Evolutionary conservation across 768 basidiomycete genomes (phyloP).

Genomic region (Lactifluus rugatus): DNA sequence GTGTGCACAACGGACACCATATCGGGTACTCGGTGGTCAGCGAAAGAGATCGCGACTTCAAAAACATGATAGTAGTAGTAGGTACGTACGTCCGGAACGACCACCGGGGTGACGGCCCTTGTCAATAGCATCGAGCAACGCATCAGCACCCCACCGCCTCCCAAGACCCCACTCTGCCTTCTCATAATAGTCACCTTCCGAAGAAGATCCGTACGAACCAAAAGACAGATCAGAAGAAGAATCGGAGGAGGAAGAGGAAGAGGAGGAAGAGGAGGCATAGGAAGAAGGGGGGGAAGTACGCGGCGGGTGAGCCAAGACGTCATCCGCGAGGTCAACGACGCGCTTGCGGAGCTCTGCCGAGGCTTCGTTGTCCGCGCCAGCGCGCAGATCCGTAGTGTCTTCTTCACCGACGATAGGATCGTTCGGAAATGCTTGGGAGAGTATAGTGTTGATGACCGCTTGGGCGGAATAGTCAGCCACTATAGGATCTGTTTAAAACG

Average conservation of each 20-base stretch:
- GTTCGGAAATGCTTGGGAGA: constrained; percentile 64
- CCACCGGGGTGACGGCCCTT: constrained; percentile 71
- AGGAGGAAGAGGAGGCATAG: too few relatives aligned
- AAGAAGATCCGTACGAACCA: too few relatives aligned
- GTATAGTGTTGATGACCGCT: constrained; percentile 78
- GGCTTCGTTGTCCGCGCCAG: too few relatives aligned
- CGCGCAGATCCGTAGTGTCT: constrained; percentile 70
- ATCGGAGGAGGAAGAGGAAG: too few relatives aligned
- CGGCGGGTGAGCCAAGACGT: constrained; percentile 54
- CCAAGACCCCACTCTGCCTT: constrained; percentile 64
- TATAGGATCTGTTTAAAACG: too few relatives aligned
- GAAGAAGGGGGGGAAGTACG: constrained; percentile 17
- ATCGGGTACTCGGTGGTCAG: too few relatives aligned
- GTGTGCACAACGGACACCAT: too few relatives aligned
- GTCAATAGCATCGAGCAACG: constrained; percentile 82
- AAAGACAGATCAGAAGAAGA: too few relatives aligned
- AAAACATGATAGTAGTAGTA: too few relatives aligned
- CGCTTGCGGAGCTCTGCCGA: constrained; percentile 52
- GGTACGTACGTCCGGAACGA: constrained; percentile 58
- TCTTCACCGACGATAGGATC: constrained; percentile 95
- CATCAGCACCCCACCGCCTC: constrained; percentile 41
- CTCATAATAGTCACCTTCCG: constrained; percentile 40
- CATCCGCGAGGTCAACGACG: constrained; percentile 76
- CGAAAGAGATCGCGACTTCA: too few relatives aligned
- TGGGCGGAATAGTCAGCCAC: constrained; percentile 94